Base-by-base conservation (phyloP, 2,329 filamentous ascomycete genomes). In the Fusarium concolor region DNA sequence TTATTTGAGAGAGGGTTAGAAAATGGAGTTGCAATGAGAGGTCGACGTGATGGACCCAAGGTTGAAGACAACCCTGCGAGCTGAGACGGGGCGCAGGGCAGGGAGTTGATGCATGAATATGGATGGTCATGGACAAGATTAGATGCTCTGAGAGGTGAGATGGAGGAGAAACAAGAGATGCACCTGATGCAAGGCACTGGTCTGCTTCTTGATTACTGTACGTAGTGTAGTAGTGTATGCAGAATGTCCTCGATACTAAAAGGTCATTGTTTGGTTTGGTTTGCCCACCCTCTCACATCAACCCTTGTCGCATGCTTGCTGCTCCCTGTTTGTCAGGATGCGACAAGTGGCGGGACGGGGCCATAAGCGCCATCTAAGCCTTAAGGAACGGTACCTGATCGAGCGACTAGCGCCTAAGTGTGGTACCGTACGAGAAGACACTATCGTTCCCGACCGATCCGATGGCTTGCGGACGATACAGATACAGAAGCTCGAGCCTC, bases 1-100 rank as follows among this genome's bases (percentile, higher is more conserved):
- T 67, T 55, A 47, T 56, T 42, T 41, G 62, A 57, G 49, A 57
- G 56, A 53, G 59, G 33, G 62, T 43, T 66, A 42, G 62, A 66
- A 29, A 56, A 62, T 62, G 39, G 46, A 59, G 49, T 41, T 57
- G 49, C 54, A 64, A 46, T 47, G 59, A 44, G 46, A 52, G 61
- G 44, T 60, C 51, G 31, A 66, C 45, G 52, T 54, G 62, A 66
- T 60, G 59, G 60, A 67, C 56, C 69, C 70, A 67, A 62, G 56
- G 54, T 68, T 61, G 51, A 59, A 58, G 59, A 59, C 63, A 73
- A 70, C 72, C 72, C 75, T 74, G 75, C 65, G 59, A 76, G 75
- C 75, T 76, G 75, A 76, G 71, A 67, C 68, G 74, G 73, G 74
- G 74, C 72, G 74, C 74, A 76, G 74, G 64, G 46, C 68, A 70